Evolutionary conservation across 1,284 basidiomycete species (phyloP).

Genomic region (Pyrrhoderma lamaoense): DNA sequence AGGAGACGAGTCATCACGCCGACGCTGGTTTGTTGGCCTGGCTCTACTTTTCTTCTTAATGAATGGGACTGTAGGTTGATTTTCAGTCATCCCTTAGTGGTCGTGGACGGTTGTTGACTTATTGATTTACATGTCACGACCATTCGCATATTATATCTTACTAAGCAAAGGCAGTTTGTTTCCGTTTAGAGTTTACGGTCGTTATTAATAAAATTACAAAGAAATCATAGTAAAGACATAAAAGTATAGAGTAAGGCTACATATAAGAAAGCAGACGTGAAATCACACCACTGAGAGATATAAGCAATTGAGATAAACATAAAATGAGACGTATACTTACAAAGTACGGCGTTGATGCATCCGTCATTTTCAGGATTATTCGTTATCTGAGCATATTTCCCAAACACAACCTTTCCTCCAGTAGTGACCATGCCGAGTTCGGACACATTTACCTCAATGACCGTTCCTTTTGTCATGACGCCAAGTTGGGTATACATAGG

Average conservation of each 20-base stretch:
- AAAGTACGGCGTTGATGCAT: constrained; percentile 90
- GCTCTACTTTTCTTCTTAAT: constrained; percentile 76
- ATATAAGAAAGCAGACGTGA: background rate
- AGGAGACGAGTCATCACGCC: constrained; percentile 59
- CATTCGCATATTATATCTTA: background rate
- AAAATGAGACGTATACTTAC: constrained; percentile 38
- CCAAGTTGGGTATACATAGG: constrained; percentile 95
- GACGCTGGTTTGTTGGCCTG: constrained; percentile 63
- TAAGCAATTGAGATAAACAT: background rate
- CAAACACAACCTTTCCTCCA: constrained; percentile 88
- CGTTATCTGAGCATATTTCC: constrained; percentile 94
- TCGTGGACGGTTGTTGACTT: too few relatives aligned
- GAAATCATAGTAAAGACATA: background rate
- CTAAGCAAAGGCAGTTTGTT: constrained; percentile 7
- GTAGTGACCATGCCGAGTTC: constrained; percentile 99
- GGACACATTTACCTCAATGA: constrained; percentile 97
- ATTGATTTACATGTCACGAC: too few relatives aligned
- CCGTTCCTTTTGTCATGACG: constrained; percentile 97
- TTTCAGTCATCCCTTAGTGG: constrained; percentile 8
- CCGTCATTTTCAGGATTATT: constrained; percentile 97
- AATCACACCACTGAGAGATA: constrained; percentile 12
- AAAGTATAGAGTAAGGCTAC: constrained; percentile 8
- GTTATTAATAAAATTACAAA: background rate
- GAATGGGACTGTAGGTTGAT: constrained; percentile 50
- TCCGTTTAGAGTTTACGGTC: too few relatives aligned